A percentile compares a stretch with the other conserved stretches of the same genome.
These are phyloP conservation scores for Flaveria ramosissima DNA, from an alignment of 129 eudicot genomes.

Conservation along the genomic window DNA sequence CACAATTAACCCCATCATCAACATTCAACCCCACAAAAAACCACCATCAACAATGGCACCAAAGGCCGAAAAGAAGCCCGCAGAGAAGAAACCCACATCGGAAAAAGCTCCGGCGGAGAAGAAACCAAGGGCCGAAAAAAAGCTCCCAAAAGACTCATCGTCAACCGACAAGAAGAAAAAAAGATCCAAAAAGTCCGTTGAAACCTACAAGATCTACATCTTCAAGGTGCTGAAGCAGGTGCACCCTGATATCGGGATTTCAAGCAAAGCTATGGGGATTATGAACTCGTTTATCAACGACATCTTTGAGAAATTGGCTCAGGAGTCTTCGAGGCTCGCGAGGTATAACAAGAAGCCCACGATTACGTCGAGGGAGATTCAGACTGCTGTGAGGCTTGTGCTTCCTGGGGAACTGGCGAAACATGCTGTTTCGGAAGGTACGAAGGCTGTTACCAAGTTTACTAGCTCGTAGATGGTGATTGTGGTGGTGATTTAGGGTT, in stretches of 20 bases:
- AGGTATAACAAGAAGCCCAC: neutral
- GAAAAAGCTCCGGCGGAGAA: neutral
- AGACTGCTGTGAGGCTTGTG: neutral
- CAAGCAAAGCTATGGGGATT: neutral
- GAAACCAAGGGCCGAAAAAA: neutral
- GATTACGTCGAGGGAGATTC: neutral
- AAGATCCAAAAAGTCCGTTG: neutral
- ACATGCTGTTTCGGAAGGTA: neutral
- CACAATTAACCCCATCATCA: neutral
- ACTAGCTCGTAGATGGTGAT: neutral
- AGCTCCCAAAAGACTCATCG: neutral
- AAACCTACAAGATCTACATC: neutral
- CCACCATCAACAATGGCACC: neutral
- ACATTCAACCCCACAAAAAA: too few relatives aligned
- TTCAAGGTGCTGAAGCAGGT: neutral
- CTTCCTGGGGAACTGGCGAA: neutral
- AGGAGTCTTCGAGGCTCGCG: neutral
- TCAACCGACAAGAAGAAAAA: conserved; percentile 1
- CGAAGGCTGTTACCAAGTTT: conserved; percentile 4
- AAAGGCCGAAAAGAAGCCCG: neutral
- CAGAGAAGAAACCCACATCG: neutral
- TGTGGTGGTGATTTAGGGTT: neutral
- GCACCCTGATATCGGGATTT: neutral
- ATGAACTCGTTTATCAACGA: conserved; percentile 3
- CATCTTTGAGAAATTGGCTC: neutral